A percentile compares a stretch with the other conserved stretches of the same genome.
phyloP scores from a whole-genome alignment of 192 early-diverging fungal genomes.

The Coemansia sp. region DNA sequence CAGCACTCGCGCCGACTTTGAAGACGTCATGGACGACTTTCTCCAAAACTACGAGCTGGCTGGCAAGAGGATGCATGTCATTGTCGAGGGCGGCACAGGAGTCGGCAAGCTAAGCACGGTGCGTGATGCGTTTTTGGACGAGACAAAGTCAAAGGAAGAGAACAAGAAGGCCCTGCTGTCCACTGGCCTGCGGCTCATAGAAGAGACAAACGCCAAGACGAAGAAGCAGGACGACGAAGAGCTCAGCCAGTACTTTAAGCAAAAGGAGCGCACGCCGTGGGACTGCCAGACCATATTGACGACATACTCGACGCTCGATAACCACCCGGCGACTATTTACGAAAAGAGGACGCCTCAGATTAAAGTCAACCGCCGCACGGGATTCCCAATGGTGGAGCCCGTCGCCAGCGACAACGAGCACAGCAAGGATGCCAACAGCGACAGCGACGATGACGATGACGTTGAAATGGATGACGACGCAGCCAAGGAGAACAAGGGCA shows the following conservation, averaged over 20 bases:
- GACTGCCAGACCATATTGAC: conserved; percentile 90
- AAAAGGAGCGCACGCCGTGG: conserved; percentile 68
- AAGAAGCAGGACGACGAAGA: conserved; percentile 48
- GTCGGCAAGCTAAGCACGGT: conserved; percentile 63
- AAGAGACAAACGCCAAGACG: conserved; percentile 26
- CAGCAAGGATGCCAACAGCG: conserved; percentile 23
- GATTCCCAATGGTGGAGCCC: conserved; percentile 61
- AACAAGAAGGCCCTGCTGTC: conserved; percentile 39
- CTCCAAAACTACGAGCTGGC: conserved; percentile 77
- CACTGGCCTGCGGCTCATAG: conserved; percentile 27
- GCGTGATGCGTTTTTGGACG: conserved; percentile 56
- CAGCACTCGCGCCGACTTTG: conserved; percentile 70
- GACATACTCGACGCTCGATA: conserved; percentile 93
- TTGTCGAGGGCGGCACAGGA: conserved; percentile 64
- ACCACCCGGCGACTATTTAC: conserved; percentile 82
- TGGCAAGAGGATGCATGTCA: conserved; percentile 65
- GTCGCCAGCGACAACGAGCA: conserved; percentile 29
- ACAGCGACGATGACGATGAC: conserved; percentile 26
- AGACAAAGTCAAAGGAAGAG: conserved; percentile 21
- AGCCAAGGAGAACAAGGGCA: conserved; percentile 62
- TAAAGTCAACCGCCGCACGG: conserved; percentile 69
- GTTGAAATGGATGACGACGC: conserved; percentile 22
- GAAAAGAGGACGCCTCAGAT: conserved; percentile 56
- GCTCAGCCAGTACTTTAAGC: conserved; percentile 55
- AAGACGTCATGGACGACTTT: conserved; percentile 72